Base-by-base conservation (phyloP, 257 asterid species). In the Petunia axillaris region DNA sequence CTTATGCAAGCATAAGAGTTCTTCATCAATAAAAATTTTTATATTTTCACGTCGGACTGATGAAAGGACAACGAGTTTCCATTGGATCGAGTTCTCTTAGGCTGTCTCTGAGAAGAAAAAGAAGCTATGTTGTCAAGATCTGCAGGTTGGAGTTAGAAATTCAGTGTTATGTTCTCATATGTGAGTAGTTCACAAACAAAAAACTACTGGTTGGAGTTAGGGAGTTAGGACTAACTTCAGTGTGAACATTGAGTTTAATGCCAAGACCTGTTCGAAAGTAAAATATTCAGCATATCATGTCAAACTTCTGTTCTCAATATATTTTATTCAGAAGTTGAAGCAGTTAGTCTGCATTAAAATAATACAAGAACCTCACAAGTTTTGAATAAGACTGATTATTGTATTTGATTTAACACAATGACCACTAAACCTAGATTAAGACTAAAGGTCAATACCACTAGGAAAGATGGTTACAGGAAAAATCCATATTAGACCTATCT, bases 361-460 rank as follows among this genome's bases (percentile, higher is more conserved):
- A 73, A 73, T 73, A 50, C 78, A 50, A 9, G 68, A 35, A 73
- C 11, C 77, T 73, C 62, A 14, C 3, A 1, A 71, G 60, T 71
- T 10, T 71, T 8, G 11, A 73, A 50, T 73, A 73, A 73, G 62
- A 73, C 62, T 35, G 60, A 50, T 73, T 73, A 73, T 73, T 73
- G 46, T 35, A 58, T 35, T 52, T 73, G 78, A 36, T 73, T 73
- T 5, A 73, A 36, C 78, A 73, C 46, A 73, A 48, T 73, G 78
- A 73, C 78, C 78, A 73, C 46, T 73, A 73, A 73, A 73, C 78
- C 78, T 73, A 73, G 78, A 50, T 73, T 50, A 73, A 73, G 63
- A 50, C 78, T 73, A 73, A 2, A 73, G 78, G 78, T 73, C 78
- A 73, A 50, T 46, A 71, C 46, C 78, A 48, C 78, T 73, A 73